Conservation (phyloP, 371 early-diverging fungal genomes). For the Mortierella sp. region DNA sequence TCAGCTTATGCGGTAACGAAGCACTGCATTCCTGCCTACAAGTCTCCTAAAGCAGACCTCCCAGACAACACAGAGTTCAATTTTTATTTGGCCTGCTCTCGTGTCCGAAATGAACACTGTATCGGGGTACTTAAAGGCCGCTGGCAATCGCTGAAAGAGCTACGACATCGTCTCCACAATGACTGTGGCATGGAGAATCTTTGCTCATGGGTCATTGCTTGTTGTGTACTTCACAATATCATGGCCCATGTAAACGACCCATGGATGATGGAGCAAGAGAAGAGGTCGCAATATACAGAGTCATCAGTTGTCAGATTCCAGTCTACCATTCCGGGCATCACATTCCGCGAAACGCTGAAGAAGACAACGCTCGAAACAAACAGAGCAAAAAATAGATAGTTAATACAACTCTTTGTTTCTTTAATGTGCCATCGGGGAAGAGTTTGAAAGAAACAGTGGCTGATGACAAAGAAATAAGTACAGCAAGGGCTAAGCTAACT, state of each 20-base stretch:
- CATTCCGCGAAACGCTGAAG: constrained; percentile 14
- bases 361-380: constrained; percentile 21
- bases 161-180: constrained; percentile 7
- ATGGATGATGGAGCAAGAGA: constrained; percentile 6
- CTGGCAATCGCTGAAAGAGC: constrained; percentile 11
- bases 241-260: constrained; percentile 6
- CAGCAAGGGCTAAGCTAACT: too few species aligned
- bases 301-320: too few species aligned
- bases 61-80: constrained; percentile 20
- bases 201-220: constrained; percentile 7
- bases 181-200: constrained; percentile 1
- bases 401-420: too few species aligned
- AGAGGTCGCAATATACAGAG: not conserved
- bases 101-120: constrained; percentile 27
- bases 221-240: constrained; percentile 25
- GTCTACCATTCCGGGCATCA: not conserved
- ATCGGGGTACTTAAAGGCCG: constrained; percentile 20
- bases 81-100: constrained; percentile 8
- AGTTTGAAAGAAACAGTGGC: too few species aligned
- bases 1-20: constrained; percentile 12
- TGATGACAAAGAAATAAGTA: too few species aligned
- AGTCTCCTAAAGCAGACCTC: not conserved
- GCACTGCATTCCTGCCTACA: constrained; percentile 14
- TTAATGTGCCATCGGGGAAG: too few species aligned
- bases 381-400: not conserved